Base-by-base conservation (phyloP, 768 basidiomycete genomes). In the Imleria badia region DNA sequence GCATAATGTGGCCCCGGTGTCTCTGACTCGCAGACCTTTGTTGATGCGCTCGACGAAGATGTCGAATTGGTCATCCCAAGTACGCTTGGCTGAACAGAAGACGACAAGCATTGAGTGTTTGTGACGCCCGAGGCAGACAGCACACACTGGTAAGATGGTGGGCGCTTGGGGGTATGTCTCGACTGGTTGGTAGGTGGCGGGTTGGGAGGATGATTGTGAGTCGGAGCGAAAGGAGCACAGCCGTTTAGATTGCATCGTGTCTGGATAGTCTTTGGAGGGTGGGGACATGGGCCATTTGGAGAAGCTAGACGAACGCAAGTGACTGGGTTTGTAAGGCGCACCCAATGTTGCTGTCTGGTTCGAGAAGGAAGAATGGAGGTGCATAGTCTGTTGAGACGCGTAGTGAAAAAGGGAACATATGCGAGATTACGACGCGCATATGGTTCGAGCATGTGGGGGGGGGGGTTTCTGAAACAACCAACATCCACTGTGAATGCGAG, bases 231-330 rank as follows among this genome's bases (percentile, higher is more conserved):
- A 31, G 44, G 30, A 31, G 3, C 11, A 4, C 0, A 5, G 11
- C 9, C 6, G 15, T 13, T 45, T 45, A 19, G n/a, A 2, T 7
- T 19, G 29, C 1, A 6, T 5, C 3, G 10, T 4, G 2, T 33
- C 44, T 6, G 11, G 0, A 3, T 6, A 15, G 1, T 36, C 29
- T 3, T 3, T 19, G 5, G 44, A n/a, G 0, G 29, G n/a, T 6
- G 29, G 44, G 6, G 29, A 45, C 0, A 45, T 45, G n/a, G 17
- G 30, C 1, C 30, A 1, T 13, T 45, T 31, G 6, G 44, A 33
- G 10, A 19, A 10, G 6, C 44, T 45, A 1, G 30, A 8, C 2
- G 17, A 0, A 6, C 4, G 35, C 8, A 7, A 17, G 6, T 36
- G 35, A 1, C 14, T 5, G 14, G 26, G 6, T 26, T 15, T 34